These are phyloP conservation scores for Cercophora newfieldiana DNA, from an alignment of 495 filamentous ascomycete species.

Conservation along the genomic window DNA sequence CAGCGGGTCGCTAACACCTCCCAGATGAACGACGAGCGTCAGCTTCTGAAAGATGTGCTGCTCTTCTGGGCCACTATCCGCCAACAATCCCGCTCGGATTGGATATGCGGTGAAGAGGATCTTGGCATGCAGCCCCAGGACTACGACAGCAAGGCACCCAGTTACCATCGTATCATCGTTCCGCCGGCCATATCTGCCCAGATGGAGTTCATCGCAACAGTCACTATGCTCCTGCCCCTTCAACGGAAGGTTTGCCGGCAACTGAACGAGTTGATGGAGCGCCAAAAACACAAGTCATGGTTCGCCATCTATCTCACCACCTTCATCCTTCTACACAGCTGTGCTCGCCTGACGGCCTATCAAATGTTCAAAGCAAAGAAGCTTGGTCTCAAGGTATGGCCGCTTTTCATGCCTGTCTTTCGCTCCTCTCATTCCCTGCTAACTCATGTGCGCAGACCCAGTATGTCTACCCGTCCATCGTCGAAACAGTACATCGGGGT, in stretches of 20 bases:
- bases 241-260: constrained; percentile 31
- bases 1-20: too few species aligned
- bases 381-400: too few species aligned
- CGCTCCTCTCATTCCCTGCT: too few species aligned
- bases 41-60: not conserved
- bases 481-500: too few species aligned
- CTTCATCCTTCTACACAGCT: constrained; percentile 36
- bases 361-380: too few species aligned
- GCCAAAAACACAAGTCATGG: constrained; percentile 30
- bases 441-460: too few species aligned
- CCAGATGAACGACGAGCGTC: too few species aligned
- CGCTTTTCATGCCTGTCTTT: too few species aligned
- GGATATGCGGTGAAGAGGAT: not conserved
- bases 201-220: constrained; percentile 7
- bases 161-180: not conserved
- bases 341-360: constrained; percentile 7
- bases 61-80: not conserved
- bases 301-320: constrained; percentile 36
- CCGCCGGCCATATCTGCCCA: constrained; percentile 10
- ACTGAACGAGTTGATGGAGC: constrained; percentile 33
- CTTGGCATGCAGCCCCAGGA: not conserved
- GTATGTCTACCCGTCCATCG: too few species aligned
- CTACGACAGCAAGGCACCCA: not conserved
- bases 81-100: not conserved
- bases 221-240: constrained; percentile 19